These are phyloP conservation scores for Amanita rimosa DNA, from an alignment of 768 basidiomycete genomes.

Conservation along the genomic window DNA sequence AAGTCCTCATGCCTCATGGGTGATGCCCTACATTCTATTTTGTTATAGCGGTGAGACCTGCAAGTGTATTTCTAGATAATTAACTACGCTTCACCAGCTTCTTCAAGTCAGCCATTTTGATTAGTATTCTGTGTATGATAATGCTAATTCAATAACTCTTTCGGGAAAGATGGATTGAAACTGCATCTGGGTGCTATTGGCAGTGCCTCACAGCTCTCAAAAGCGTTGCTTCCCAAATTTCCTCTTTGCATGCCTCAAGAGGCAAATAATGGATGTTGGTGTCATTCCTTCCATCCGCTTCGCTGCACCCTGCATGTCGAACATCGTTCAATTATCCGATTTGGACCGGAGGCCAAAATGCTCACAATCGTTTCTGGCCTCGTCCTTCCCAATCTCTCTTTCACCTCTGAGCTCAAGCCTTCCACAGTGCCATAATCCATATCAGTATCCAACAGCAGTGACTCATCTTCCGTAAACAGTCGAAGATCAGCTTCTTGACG, in stretches of 20 bases:
- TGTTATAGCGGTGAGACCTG: too few species aligned
- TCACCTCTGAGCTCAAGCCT: slow-evolving; percentile 70
- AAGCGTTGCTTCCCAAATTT: slow-evolving; percentile 18
- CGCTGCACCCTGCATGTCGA: slow-evolving; percentile 59
- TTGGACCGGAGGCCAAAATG: slow-evolving; percentile 11
- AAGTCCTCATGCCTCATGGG: too few species aligned
- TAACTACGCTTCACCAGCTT: too few species aligned
- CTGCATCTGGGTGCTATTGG: too few species aligned
- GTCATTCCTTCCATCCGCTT: slow-evolving; percentile 94
- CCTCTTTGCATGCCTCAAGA: slow-evolving; percentile 55
- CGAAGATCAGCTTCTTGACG: slow-evolving; percentile 72
- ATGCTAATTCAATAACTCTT: too few species aligned
- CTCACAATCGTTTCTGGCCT: slow-evolving; percentile 59
- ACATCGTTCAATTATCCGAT: not conserved
- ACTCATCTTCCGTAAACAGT: slow-evolving; percentile 68
- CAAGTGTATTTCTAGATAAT: too few species aligned
- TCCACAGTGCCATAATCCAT: slow-evolving; percentile 58
- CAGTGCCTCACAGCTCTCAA: not conserved
- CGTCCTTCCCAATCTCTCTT: slow-evolving; percentile 47
- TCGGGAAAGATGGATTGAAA: too few species aligned
- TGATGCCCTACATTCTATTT: too few species aligned
- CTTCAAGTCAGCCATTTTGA: too few species aligned
- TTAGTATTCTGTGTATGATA: too few species aligned
- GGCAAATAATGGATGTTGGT: slow-evolving; percentile 55
- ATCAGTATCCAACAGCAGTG: slow-evolving; percentile 50